phyloP scores from a whole-genome alignment of 352 stramenopile species.

The Phytophthora colocasiae region DNA sequence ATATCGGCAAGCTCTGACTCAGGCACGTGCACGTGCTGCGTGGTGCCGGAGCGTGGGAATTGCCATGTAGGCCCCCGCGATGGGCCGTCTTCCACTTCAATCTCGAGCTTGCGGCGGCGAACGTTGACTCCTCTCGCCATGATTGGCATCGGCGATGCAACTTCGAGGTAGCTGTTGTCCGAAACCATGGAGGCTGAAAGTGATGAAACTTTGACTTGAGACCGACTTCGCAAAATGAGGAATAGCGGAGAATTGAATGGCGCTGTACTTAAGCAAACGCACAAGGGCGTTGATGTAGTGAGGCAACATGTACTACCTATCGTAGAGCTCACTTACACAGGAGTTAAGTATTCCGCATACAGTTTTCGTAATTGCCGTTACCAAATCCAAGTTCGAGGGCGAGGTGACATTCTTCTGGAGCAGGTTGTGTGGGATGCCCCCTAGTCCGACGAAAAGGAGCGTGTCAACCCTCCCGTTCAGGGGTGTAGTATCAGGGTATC shows the following conservation, averaged over 20 bases:
- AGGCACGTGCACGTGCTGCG: slow-evolving; percentile 36
- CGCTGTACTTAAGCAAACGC: background rate
- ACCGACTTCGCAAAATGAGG: slow-evolving; percentile 18
- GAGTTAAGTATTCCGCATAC: no score
- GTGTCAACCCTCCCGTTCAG: background rate
- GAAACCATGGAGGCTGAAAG: slow-evolving; percentile 9
- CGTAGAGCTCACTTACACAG: background rate
- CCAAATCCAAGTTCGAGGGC: background rate
- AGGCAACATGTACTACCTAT: slow-evolving; percentile 9
- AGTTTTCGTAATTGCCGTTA: no score
- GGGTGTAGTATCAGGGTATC: slow-evolving; percentile 1
- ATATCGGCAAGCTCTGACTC: slow-evolving; percentile 40
- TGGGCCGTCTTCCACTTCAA: slow-evolving; percentile 41
- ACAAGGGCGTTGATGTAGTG: background rate
- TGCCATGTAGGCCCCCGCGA: slow-evolving; percentile 37
- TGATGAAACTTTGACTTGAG: slow-evolving; percentile 15
- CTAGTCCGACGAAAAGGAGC: background rate
- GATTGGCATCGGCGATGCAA: slow-evolving; percentile 21
- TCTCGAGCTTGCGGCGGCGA: slow-evolving; percentile 46
- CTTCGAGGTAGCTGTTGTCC: slow-evolving; percentile 28
- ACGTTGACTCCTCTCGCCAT: slow-evolving; percentile 15
- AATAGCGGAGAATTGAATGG: slow-evolving; percentile 15
- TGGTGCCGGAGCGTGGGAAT: slow-evolving; percentile 39
- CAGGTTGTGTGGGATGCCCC: background rate
- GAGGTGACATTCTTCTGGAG: slow-evolving; percentile 11